These are phyloP conservation scores for Rosa rugosa DNA, from an alignment of 306 rosid species.

Conservation along the genomic window DNA sequence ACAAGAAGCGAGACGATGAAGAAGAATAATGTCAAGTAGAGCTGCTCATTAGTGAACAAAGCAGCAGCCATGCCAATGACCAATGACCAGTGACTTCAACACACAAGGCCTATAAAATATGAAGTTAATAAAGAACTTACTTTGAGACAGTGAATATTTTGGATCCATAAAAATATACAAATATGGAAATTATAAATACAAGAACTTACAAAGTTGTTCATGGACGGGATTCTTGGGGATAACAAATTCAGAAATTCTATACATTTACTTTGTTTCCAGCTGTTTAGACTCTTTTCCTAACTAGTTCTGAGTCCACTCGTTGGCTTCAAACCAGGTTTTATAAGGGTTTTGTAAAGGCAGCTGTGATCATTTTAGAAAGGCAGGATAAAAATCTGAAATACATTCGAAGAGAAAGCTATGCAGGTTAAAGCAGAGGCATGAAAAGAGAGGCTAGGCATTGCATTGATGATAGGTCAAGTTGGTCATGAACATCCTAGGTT, in stretches of 20 bases:
- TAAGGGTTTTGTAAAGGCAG: constrained; percentile 32
- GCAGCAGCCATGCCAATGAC: constrained; percentile 39
- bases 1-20: constrained; percentile 43
- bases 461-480: constrained; percentile 28
- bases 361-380: constrained; percentile 31
- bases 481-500: constrained; percentile 55
- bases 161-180: constrained; percentile 56
- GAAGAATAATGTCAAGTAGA: constrained; percentile 43
- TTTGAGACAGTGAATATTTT: constrained; percentile 48
- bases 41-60: constrained; percentile 36
- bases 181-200: constrained; percentile 19
- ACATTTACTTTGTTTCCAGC: constrained; percentile 33
- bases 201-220: constrained; percentile 36
- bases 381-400: constrained; percentile 20
- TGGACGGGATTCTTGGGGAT: constrained; percentile 61
- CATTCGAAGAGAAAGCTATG: constrained; percentile 39
- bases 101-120: constrained; percentile 32
- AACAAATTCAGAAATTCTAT: constrained; percentile 30
- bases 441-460: constrained; percentile 32
- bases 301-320: constrained; percentile 20
- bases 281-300: constrained; percentile 34
- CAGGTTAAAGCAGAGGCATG: constrained; percentile 50
- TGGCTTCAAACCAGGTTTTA: background rate
- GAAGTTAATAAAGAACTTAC: constrained; percentile 16
- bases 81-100: constrained; percentile 39